A percentile compares a stretch with the other conserved stretches of the same genome.
phyloP scores from a whole-genome alignment of 257 asterid genomes.

The Rauvolfia tetraphylla region DNA sequence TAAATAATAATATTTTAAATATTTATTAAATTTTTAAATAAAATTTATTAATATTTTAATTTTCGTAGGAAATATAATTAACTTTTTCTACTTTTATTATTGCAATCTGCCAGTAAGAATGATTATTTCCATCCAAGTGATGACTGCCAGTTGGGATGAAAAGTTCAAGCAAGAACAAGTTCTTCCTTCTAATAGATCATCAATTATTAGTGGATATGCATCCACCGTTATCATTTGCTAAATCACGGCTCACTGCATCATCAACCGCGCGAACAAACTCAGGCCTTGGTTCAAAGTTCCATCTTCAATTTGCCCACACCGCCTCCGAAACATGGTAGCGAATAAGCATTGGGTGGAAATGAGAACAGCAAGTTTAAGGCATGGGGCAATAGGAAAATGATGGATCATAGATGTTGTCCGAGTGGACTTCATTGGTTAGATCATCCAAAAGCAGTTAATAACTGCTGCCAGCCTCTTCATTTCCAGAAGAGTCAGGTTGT shows the following conservation, averaged over 20 bases:
- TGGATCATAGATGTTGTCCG: slow-evolving; percentile 48
- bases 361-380: slow-evolving; percentile 40
- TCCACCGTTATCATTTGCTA: slow-evolving; percentile 53
- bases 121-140: no score
- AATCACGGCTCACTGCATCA: slow-evolving; percentile 53
- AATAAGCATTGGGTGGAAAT: slow-evolving; percentile 47
- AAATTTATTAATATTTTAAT: no score
- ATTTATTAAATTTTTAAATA: no score
- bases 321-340: slow-evolving; percentile 55
- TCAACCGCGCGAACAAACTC: slow-evolving; percentile 46
- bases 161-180: slow-evolving; percentile 16
- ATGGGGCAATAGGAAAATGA: slow-evolving; percentile 67
- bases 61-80: no score
- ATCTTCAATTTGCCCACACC: slow-evolving; percentile 57
- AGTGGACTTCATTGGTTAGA: slow-evolving; percentile 56
- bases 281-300: slow-evolving; percentile 35
- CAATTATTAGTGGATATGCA: slow-evolving; percentile 62
- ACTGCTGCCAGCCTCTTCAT: slow-evolving; percentile 32
- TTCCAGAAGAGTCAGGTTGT: slow-evolving; percentile 26
- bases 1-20: no score
- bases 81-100: not conserved
- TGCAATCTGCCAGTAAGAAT: not conserved
- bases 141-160: not conserved
- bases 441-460: slow-evolving; percentile 58
- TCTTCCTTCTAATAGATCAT: slow-evolving; percentile 74